Conservation (phyloP, 345 rosid species). For the Toxicodendron radicans region DNA sequence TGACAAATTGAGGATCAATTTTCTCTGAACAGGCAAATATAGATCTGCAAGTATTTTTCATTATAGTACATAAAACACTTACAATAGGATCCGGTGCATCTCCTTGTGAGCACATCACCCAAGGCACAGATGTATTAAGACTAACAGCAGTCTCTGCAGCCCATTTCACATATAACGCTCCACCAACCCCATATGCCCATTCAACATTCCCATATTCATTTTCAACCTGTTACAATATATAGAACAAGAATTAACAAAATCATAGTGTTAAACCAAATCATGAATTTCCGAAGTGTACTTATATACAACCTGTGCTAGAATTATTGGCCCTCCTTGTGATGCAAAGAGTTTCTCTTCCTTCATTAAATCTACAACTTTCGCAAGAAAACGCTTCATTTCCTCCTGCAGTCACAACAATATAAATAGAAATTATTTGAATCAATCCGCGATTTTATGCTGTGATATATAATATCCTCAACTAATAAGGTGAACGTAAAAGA, state of each 20-base stretch:
- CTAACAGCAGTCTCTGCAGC: slow-evolving; percentile 65
- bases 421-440: not conserved
- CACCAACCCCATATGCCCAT: slow-evolving; percentile 53
- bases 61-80: slow-evolving; percentile 3
- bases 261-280: not conserved
- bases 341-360: slow-evolving; percentile 62
- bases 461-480: not conserved
- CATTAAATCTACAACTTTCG: slow-evolving; percentile 54
- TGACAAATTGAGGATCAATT: not conserved
- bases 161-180: slow-evolving; percentile 54
- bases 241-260: slow-evolving; percentile 2
- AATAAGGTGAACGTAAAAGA: not conserved
- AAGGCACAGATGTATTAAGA: slow-evolving; percentile 62
- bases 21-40: not conserved
- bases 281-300: not conserved
- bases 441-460: not conserved
- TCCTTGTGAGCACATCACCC: slow-evolving; percentile 63
- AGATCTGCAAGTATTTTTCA: too few relatives aligned
- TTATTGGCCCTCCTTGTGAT: slow-evolving; percentile 70
- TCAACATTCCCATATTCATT: slow-evolving; percentile 63
- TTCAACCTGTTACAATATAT: slow-evolving; percentile 47
- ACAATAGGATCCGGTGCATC: slow-evolving; percentile 74
- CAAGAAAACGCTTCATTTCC: slow-evolving; percentile 52
- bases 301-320: slow-evolving; percentile 57
- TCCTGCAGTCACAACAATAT: slow-evolving; percentile 26